Percentiles rank a stretch among this genome's conserved stretches.
phyloP scores from a whole-genome alignment of 345 rosid genomes.

The Streptanthus diversifolius region DNA sequence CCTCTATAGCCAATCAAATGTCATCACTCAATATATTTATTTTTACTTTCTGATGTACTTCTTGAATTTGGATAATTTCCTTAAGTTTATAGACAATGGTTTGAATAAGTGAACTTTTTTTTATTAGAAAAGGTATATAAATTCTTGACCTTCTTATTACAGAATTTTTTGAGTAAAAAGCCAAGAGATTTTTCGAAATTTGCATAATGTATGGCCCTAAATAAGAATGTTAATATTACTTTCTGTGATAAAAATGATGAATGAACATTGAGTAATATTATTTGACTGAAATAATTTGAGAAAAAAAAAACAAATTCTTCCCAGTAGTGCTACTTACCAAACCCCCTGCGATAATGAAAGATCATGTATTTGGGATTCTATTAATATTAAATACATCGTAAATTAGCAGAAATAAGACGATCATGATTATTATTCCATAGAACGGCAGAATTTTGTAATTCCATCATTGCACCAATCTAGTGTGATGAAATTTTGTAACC shows the following conservation, averaged over 20 bases:
- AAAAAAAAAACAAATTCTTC: background rate
- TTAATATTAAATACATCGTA: background rate
- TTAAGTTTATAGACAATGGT: background rate
- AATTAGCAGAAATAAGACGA: background rate
- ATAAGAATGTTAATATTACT: background rate
- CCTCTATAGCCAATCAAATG: slow-evolving; percentile 28
- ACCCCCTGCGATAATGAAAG: background rate
- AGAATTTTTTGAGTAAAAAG: background rate
- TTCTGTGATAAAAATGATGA: background rate
- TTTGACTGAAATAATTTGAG: background rate
- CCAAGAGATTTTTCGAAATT: background rate
- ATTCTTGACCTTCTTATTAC: background rate
- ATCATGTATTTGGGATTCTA: background rate
- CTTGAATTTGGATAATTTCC: slow-evolving; percentile 1
- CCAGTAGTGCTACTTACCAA: background rate
- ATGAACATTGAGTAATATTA: background rate
- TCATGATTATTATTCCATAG: background rate
- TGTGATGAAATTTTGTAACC: background rate
- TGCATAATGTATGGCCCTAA: background rate
- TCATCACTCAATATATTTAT: background rate
- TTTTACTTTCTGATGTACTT: background rate
- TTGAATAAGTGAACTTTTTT: background rate
- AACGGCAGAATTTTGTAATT: background rate
- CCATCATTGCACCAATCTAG: background rate
- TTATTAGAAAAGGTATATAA: background rate